Conservation (phyloP, 2,329 filamentous ascomycete genomes). For the Tolypocladium album region DNA sequence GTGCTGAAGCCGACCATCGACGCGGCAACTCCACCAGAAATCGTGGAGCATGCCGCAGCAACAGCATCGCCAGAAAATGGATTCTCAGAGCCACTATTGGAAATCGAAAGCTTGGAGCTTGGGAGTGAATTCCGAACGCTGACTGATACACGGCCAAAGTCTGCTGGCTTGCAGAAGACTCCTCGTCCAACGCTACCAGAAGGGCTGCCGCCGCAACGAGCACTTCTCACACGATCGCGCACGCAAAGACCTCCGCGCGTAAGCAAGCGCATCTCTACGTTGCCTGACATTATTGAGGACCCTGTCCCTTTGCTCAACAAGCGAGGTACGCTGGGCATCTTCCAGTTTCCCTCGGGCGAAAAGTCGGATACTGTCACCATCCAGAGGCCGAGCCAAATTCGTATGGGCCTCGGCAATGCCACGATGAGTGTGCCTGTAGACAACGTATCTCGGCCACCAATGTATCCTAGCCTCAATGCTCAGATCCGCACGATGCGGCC, state of each 20-base stretch:
- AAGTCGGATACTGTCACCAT: conserved; percentile 44
- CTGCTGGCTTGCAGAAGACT: not conserved
- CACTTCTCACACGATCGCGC: conserved; percentile 27
- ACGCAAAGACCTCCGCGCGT: conserved; percentile 44
- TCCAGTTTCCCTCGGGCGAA: conserved; percentile 57
- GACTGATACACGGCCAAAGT: not conserved
- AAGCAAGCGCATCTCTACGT: conserved; percentile 44
- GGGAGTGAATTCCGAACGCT: too few species aligned
- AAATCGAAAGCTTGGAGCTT: not conserved
- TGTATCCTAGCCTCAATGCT: conserved; percentile 1
- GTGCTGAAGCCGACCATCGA: not conserved
- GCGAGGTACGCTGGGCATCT: conserved; percentile 50
- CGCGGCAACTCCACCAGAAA: not conserved
- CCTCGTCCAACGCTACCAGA: not conserved
- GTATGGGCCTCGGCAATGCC: conserved; percentile 22
- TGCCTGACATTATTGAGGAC: conserved; percentile 54
- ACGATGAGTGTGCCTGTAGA: conserved; percentile 37
- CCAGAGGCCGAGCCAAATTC: conserved; percentile 8
- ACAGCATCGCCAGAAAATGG: not conserved
- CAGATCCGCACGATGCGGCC: conserved; percentile 3
- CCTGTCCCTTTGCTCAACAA: conserved; percentile 48
- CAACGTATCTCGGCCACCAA: conserved; percentile 21
- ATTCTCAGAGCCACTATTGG: not conserved
- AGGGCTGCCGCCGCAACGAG: conserved; percentile 7
- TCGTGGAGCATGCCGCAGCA: not conserved